These are phyloP conservation scores for Botryobasidium botryosum DNA, from an alignment of 768 basidiomycete species.

Conservation along the genomic window DNA sequence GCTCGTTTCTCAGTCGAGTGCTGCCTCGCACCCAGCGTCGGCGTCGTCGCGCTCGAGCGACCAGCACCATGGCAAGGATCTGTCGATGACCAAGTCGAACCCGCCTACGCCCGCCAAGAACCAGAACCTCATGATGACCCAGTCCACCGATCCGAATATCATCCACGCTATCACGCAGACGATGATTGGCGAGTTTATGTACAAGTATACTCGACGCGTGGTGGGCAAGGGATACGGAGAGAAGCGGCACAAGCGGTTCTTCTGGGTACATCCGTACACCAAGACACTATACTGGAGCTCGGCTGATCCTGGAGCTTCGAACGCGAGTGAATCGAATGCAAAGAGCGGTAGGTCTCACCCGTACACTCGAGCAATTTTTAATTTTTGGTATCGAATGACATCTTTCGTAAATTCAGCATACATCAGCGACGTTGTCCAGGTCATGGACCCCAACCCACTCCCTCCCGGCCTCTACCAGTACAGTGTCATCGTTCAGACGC, in stretches of 20 bases:
- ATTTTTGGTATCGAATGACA: constrained; percentile 9
- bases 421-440: constrained; percentile 78
- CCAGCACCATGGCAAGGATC: no score
- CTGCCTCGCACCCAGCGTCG: constrained; percentile 60
- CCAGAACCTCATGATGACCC: constrained; percentile 16
- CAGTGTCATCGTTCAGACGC: constrained; percentile 82
- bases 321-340: constrained; percentile 80
- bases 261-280: constrained; percentile 99
- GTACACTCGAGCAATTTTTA: constrained; percentile 2
- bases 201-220: constrained; percentile 85
- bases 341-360: constrained; percentile 70
- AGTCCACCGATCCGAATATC: constrained; percentile 68
- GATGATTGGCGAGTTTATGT: constrained; percentile 98
- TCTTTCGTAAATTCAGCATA: constrained; percentile 34
- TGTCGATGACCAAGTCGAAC: constrained; percentile 12
- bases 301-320: constrained; percentile 77
- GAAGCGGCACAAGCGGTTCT: constrained; percentile 83
- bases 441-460: constrained; percentile 92
- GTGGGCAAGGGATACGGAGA: constrained; percentile 86
- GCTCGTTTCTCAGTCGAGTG: constrained; percentile 45
- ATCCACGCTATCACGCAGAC: constrained; percentile 98
- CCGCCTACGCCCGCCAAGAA: constrained; percentile 2
- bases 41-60: constrained; percentile 32
- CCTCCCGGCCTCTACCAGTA: constrained; percentile 87
- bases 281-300: constrained; percentile 96